These are phyloP conservation scores for Thermomyces lanuginosus DNA, from an alignment of 2,329 filamentous ascomycete genomes.

Conservation along the genomic window DNA sequence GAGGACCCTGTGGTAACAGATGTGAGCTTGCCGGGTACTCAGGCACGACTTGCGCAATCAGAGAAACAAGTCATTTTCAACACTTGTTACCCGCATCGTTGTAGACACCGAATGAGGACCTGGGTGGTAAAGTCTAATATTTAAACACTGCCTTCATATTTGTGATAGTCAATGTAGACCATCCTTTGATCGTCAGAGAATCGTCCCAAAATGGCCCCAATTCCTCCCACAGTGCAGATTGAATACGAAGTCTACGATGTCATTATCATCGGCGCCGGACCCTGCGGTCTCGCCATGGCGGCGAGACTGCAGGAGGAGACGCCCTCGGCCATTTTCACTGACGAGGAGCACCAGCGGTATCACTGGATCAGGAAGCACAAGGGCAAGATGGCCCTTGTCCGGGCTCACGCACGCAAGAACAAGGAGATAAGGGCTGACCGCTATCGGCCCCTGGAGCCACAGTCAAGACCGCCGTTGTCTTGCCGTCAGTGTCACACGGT, in stretches of 20 bases:
- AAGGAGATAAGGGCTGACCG: slow-evolving; percentile 1
- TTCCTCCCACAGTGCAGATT: slow-evolving; percentile 1
- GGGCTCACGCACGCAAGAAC: slow-evolving; percentile 2
- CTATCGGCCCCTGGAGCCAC: slow-evolving; percentile 1
- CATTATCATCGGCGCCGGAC: slow-evolving; percentile 57
- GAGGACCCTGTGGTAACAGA: no score
- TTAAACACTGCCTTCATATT: no score
- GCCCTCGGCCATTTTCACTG: slow-evolving; percentile 64
- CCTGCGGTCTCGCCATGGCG: slow-evolving; percentile 57
- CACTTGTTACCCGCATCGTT: no score
- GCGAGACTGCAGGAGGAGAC: slow-evolving; percentile 55
- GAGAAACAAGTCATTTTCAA: no score
- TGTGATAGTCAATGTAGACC: no score
- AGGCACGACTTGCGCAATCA: no score
- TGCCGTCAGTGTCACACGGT: no score
- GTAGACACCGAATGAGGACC: no score
- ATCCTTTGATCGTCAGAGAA: no score
- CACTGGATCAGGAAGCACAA: slow-evolving; percentile 57
- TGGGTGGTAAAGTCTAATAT: no score
- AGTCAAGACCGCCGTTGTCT: neutral
- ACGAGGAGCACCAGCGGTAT: slow-evolving; percentile 68
- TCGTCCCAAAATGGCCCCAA: no score
- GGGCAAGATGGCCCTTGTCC: slow-evolving; percentile 33
- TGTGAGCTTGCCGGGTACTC: no score
- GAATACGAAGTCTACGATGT: slow-evolving; percentile 36